Evolutionary conservation across 1,284 basidiomycete genomes (phyloP).

Genomic region (Microbotryum saponariae): DNA sequence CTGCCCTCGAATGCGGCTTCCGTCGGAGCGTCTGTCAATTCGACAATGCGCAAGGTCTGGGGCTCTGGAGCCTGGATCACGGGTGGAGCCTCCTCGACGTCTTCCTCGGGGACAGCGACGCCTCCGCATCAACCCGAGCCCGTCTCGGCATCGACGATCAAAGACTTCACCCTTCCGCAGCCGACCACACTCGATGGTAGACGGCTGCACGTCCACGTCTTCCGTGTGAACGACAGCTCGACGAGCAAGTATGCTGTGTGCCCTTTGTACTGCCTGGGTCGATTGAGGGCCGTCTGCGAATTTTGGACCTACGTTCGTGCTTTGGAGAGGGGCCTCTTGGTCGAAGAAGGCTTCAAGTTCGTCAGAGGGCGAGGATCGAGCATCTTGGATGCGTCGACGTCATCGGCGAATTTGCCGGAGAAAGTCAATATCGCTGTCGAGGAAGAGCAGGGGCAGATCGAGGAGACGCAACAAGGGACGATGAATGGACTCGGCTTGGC

Average conservation of each 20-base stretch:
- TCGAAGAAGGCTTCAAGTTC: conserved; percentile 52
- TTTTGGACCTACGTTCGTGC: conserved; percentile 83
- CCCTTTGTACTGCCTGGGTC: conserved; percentile 58
- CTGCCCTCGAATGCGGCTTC: conserved; percentile 1
- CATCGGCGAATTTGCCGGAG: neutral
- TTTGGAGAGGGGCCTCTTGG: conserved; percentile 75
- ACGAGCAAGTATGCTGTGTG: conserved; percentile 36
- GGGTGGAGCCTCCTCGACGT: conserved; percentile 3
- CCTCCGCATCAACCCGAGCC: conserved; percentile 23
- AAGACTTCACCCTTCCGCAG: conserved; percentile 62
- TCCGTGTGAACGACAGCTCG: conserved; percentile 33
- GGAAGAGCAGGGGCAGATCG: conserved; percentile 4
- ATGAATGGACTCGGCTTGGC: conserved; percentile 2
- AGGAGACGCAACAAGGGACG: conserved; percentile 6
- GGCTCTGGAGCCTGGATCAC: conserved; percentile 23
- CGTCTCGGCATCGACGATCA: conserved; percentile 30
- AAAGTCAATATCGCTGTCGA: conserved; percentile 1
- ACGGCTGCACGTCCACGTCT: conserved; percentile 33
- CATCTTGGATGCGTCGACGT: neutral
- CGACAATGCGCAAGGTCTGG: conserved; percentile 33
- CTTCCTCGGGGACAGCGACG: conserved; percentile 10
- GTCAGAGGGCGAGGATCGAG: conserved; percentile 5
- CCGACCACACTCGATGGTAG: conserved; percentile 34
- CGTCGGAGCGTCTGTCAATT: conserved; percentile 8
- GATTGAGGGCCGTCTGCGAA: conserved; percentile 77